Base-by-base conservation (phyloP, 202 grass and related monocot genomes). In the Elaeis oleifera region DNA sequence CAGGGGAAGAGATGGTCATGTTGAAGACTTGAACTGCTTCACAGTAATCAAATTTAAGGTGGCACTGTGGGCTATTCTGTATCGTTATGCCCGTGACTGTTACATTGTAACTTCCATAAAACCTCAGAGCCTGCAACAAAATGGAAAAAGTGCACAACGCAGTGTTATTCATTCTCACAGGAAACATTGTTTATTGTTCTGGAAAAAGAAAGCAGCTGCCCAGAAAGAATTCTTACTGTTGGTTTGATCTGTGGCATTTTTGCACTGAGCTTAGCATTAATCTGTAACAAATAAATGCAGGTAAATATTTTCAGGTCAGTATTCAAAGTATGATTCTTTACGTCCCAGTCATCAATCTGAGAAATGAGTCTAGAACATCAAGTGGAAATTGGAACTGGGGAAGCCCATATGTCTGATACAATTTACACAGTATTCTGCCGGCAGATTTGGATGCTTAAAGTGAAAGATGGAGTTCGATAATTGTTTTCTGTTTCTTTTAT, bases 11-110 rank as follows among this genome's bases (percentile, higher is more conserved):
- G 82, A 99, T 82, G 58, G 76, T 99, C 69, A 99, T 32, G 62
- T 90, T 84, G 50, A 86, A 81, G 65, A 99, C 83, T 74, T 79
- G 59, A 6, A 99, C 95, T 51, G 59, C 89, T 82, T 94, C 85
- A 72, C 88, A 99, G 49, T 71, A 82, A 75, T 94, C 85, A 3
- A 99, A 99, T 83, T 99, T 99, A 50, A 99, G 85, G 61, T 99
- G 94, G 82, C 94, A 99, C 51, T 99, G 88, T 24, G 80, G 90
- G 59, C 94, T 97, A 71, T 97, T 99, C 64, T 86, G 75, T 80
- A 99, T 94, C 70, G 85, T 94, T 83, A 99, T 99, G 59, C 88
- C 94, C 48, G 85, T 68, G 36, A 94, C 88, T 50, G 87, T 68
- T 11, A 99, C 82, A 25, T 99, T 89, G 80, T 77, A 89, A 66